These are phyloP conservation scores for Fusarium pseudocircinatum DNA, from an alignment of 2,329 filamentous ascomycete species.

Conservation along the genomic window DNA sequence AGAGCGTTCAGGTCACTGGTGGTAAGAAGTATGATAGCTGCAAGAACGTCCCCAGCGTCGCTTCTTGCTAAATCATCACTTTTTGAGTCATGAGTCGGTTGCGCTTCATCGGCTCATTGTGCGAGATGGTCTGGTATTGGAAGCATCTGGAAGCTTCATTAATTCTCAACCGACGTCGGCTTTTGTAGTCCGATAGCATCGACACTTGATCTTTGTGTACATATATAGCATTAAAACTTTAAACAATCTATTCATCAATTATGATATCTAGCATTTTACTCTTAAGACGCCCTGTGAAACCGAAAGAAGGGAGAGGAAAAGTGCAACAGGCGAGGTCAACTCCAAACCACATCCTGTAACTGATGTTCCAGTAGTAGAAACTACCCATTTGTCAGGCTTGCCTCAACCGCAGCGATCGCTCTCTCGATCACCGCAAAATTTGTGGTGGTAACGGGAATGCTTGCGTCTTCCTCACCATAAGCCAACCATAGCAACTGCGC, in stretches of 20 bases:
- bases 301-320: background rate
- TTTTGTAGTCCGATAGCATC: fast-evolving
- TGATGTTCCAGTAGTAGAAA: background rate
- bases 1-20: slow-evolving; percentile 59
- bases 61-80: slow-evolving; percentile 14
- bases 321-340: background rate
- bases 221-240: background rate
- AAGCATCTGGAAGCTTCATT: background rate
- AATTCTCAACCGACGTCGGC: background rate
- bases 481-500: background rate
- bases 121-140: fast-evolving
- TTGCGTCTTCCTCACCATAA: background rate
- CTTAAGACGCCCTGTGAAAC: fast-evolving
- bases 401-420: fast-evolving
- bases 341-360: too few relatives aligned
- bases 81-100: fast-evolving
- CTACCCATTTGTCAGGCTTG: background rate
- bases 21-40: slow-evolving; percentile 53
- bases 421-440: fast-evolving
- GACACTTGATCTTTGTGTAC: background rate
- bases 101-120: background rate
- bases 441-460: fast-evolving
- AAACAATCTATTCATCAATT: background rate
- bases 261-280: background rate
- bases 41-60: slow-evolving; percentile 43